phyloP scores from a whole-genome alignment of 805 yeast genomes.

The Kregervanrija delftensis region DNA sequence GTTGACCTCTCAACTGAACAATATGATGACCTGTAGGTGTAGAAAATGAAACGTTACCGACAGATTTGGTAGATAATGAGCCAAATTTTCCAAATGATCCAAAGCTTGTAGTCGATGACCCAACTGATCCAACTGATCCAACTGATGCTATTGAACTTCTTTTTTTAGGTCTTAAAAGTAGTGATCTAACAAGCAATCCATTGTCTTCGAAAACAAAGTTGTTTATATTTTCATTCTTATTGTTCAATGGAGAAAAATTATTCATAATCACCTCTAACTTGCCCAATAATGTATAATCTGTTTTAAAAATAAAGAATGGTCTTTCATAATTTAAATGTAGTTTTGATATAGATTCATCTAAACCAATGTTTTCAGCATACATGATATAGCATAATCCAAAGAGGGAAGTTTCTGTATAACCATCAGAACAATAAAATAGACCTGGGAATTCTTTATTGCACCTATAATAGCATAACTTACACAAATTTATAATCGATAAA shows the following conservation, averaged over 20 bases:
- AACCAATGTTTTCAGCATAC: slow-evolving; percentile 51
- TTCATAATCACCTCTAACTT: slow-evolving; percentile 59
- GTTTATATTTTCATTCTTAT: not conserved
- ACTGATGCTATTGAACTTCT: slow-evolving; percentile 3
- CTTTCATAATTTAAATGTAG: slow-evolving; percentile 60
- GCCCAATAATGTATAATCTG: slow-evolving; percentile 60
- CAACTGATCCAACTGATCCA: slow-evolving; percentile 1
- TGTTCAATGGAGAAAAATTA: slow-evolving; percentile 46
- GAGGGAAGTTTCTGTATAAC: slow-evolving; percentile 87
- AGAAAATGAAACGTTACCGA: slow-evolving; percentile 12
- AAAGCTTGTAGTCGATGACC: no score
- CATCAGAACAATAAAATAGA: slow-evolving; percentile 77
- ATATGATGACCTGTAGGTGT: slow-evolving; percentile 26
- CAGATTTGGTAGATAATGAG: slow-evolving; percentile 1
- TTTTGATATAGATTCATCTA: slow-evolving; percentile 60
- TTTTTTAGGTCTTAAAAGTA: slow-evolving; percentile 16
- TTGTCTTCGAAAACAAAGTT: slow-evolving; percentile 17
- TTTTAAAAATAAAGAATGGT: slow-evolving; percentile 77
- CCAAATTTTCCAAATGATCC: not conserved
- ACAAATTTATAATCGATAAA: slow-evolving; percentile 55
- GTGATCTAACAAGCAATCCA: slow-evolving; percentile 12
- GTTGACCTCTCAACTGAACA: slow-evolving; percentile 23
- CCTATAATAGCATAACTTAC: slow-evolving; percentile 54
- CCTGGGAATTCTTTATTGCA: slow-evolving; percentile 33
- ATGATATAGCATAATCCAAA: slow-evolving; percentile 64